Evolutionary conservation across 2,329 filamentous ascomycete genomes (phyloP).

Genomic region (Stylonectria norvegica): DNA sequence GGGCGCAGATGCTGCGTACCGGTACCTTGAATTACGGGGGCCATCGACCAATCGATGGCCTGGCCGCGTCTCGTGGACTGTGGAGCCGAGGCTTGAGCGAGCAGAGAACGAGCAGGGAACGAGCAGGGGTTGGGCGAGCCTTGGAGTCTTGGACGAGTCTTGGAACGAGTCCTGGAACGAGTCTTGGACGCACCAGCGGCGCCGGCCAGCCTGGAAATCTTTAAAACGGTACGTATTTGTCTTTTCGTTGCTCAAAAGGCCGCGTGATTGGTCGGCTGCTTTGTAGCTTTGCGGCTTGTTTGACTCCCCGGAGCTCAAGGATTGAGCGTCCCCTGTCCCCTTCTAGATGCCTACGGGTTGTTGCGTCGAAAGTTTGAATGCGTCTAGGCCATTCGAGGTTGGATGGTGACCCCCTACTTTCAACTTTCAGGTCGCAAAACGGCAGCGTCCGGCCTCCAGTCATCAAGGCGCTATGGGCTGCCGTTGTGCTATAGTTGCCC

Average conservation of each 20-base stretch:
- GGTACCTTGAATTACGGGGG: constrained; percentile 22
- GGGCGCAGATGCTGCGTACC: constrained; percentile 15
- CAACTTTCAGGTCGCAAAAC: too few relatives aligned
- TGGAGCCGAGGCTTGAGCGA: constrained; percentile 22
- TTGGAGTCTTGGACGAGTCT: not conserved
- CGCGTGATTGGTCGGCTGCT: not conserved
- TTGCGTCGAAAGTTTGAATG: too few relatives aligned
- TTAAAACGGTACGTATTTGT: constrained; percentile 16
- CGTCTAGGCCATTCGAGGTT: too few relatives aligned
- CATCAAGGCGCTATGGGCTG: too few relatives aligned
- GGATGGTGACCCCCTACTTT: too few relatives aligned
- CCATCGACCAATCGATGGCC: constrained; percentile 23
- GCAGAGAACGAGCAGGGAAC: not conserved
- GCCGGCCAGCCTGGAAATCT: constrained; percentile 17
- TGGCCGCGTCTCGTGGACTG: constrained; percentile 25
- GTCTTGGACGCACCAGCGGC: constrained; percentile 9
- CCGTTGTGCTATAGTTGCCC: too few relatives aligned
- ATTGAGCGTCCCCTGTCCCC: too few relatives aligned
- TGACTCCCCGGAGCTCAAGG: too few relatives aligned
- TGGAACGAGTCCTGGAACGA: constrained; percentile 5
- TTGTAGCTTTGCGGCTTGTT: too few relatives aligned
- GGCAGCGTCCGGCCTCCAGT: too few relatives aligned
- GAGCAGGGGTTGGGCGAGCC: not conserved
- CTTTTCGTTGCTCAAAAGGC: not conserved
- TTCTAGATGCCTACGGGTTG: too few relatives aligned